Evolutionary conservation across 164 flowering plant genomes (phyloP).

Genomic region (Annona squamosa): DNA sequence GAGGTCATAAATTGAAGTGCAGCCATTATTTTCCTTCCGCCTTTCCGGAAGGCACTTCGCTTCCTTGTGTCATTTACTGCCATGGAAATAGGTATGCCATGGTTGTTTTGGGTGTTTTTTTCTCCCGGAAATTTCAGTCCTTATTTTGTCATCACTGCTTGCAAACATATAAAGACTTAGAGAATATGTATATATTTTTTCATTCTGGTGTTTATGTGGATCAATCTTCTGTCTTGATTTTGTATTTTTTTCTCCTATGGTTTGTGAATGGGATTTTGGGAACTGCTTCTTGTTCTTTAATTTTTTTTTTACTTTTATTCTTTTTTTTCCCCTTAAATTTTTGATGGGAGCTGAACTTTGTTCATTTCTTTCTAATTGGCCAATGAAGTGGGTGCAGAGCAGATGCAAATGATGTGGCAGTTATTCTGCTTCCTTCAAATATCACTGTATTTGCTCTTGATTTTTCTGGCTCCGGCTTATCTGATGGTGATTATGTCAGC

Average conservation of each 20-base stretch:
- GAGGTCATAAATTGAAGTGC: conserved; percentile 70
- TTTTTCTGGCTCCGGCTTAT: conserved; percentile 93
- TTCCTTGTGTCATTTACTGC: conserved; percentile 97
- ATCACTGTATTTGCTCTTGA: conserved; percentile 93
- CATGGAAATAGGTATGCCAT: conserved; percentile 85
- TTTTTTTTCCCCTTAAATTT: background rate
- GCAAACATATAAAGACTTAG: too few species aligned
- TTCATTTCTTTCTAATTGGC: background rate
- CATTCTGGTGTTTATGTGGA: background rate
- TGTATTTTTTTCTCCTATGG: background rate
- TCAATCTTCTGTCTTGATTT: background rate
- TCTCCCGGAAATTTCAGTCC: background rate
- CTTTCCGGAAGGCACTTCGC: conserved; percentile 55
- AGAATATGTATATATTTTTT: background rate
- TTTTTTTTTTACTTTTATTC: background rate
- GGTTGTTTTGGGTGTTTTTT: background rate
- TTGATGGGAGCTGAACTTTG: conserved; percentile 1
- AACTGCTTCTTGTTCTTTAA: background rate
- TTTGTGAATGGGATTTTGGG: conserved; percentile 1
- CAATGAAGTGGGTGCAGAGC: conserved; percentile 84
- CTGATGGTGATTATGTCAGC: conserved; percentile 88
- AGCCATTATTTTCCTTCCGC: conserved; percentile 81
- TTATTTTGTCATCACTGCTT: background rate
- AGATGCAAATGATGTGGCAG: conserved; percentile 96
- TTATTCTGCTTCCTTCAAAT: conserved; percentile 79